A percentile compares a stretch with the other conserved stretches of the same genome.
Conservation (phyloP, 2,329 filamentous ascomycete species). For the Stemphylium beticola region DNA sequence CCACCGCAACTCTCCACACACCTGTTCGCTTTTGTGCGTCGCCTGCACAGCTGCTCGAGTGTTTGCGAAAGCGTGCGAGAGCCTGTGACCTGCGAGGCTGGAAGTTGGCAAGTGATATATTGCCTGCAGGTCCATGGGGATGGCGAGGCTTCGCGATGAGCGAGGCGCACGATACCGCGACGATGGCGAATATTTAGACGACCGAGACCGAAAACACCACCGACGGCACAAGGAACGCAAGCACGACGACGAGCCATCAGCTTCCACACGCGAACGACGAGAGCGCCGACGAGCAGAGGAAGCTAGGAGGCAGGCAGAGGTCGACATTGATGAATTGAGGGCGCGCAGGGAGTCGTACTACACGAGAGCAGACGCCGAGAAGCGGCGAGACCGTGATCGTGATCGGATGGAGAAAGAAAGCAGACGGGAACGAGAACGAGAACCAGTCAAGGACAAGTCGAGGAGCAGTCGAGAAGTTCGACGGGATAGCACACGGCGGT, state of each 20-base stretch:
- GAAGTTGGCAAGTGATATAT: slow-evolving; percentile 35
- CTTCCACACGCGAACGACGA: slow-evolving; percentile 39
- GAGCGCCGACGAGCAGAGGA: slow-evolving; percentile 44
- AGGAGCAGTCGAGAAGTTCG: slow-evolving; percentile 38
- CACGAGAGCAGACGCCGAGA: slow-evolving; percentile 38
- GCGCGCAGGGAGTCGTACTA: slow-evolving; percentile 49
- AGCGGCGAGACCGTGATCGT: slow-evolving; percentile 33
- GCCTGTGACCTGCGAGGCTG: slow-evolving; percentile 38
- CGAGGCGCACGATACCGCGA: slow-evolving; percentile 40
- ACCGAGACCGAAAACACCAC: slow-evolving; percentile 37
- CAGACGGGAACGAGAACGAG: slow-evolving; percentile 19
- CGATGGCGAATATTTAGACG: slow-evolving; percentile 36
- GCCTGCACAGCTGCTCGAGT: slow-evolving; percentile 44
- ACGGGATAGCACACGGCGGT: slow-evolving; percentile 34
- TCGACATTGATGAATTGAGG: slow-evolving; percentile 51
- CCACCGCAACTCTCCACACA: slow-evolving; percentile 37
- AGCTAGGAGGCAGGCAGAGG: slow-evolving; percentile 35
- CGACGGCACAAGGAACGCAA: slow-evolving; percentile 36
- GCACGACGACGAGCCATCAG: slow-evolving; percentile 32
- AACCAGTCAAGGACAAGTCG: slow-evolving; percentile 36
- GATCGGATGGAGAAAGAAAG: slow-evolving; percentile 42
- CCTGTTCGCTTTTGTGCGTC: slow-evolving; percentile 27
- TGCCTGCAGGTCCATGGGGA: slow-evolving; percentile 37
- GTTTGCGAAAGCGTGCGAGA: slow-evolving; percentile 27
- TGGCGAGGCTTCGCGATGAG: slow-evolving; percentile 43